phyloP scores from a whole-genome alignment of 169 alveolate species.

The Cyclospora cayetanensis region DNA sequence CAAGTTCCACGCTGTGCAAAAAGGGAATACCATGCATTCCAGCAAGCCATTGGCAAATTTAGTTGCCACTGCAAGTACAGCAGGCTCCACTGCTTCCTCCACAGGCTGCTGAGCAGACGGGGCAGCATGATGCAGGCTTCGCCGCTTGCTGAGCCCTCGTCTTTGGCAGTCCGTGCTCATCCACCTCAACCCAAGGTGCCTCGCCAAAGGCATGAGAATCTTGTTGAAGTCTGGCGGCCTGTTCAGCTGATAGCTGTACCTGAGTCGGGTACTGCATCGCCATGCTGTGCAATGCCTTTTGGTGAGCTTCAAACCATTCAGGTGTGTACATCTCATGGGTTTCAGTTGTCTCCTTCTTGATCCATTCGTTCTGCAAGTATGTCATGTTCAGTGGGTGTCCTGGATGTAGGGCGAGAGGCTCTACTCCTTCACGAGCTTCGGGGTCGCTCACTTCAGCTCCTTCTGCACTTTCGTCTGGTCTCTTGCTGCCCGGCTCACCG shows the following conservation, averaged over 20 bases:
- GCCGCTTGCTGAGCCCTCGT: neutral
- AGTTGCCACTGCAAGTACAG: constrained; percentile 39
- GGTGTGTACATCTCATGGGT: constrained; percentile 84
- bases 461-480: constrained; percentile 58
- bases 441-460: constrained; percentile 66
- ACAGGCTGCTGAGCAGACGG: constrained; percentile 48
- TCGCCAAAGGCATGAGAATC: constrained; percentile 71
- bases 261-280: constrained; percentile 81
- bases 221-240: constrained; percentile 75
- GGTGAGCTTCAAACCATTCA: constrained; percentile 82
- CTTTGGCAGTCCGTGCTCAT: constrained; percentile 32
- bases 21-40: neutral
- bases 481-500: constrained; percentile 74
- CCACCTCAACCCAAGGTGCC: constrained; percentile 74
- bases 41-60: neutral
- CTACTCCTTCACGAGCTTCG: constrained; percentile 71
- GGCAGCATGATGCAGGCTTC: constrained; percentile 31
- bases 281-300: constrained; percentile 78
- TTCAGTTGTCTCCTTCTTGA: constrained; percentile 77
- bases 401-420: constrained; percentile 81
- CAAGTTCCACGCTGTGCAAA: constrained; percentile 41
- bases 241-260: constrained; percentile 81
- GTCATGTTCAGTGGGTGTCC: constrained; percentile 84
- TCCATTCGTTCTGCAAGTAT: constrained; percentile 82
- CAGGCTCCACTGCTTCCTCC: constrained; percentile 60